phyloP scores from a whole-genome alignment of 2,329 filamentous ascomycete genomes.

The Talaromyces marneffei region DNA sequence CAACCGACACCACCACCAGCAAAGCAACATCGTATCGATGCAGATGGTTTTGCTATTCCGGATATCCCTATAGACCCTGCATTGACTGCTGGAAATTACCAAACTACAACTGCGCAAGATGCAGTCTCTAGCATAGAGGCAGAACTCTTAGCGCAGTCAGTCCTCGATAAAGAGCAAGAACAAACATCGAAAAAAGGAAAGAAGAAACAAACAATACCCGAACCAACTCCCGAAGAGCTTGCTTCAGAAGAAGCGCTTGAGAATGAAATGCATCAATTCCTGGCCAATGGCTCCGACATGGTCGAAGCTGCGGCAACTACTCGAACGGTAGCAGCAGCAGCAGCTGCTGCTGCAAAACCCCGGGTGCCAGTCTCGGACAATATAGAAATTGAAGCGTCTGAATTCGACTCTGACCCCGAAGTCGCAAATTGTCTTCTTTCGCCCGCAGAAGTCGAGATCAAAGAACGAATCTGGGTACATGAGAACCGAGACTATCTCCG shows the following conservation, averaged over 20 bases:
- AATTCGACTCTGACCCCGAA: conserved; percentile 86
- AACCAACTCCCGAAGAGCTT: conserved; percentile 55
- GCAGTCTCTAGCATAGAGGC: neutral
- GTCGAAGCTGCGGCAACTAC: conserved; percentile 23
- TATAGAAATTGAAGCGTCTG: conserved; percentile 63
- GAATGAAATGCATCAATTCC: conserved; percentile 63
- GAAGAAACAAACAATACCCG: conserved; percentile 35
- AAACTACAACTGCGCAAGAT: neutral
- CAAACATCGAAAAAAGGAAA: conserved; percentile 23
- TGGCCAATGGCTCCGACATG: conserved; percentile 41
- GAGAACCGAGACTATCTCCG: conserved; percentile 93
- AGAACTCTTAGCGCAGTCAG: conserved; percentile 1
- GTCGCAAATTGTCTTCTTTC: conserved; percentile 72
- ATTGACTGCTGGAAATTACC: conserved; percentile 19
- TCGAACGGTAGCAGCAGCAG: neutral
- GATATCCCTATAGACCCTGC: conserved; percentile 42
- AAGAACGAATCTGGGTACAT: conserved; percentile 90
- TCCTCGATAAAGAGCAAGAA: conserved; percentile 16
- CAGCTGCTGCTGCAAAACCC: neutral
- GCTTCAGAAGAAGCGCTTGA: conserved; percentile 59
- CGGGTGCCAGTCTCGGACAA: conserved; percentile 48
- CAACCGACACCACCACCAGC: conserved; percentile 19
- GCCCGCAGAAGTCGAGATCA: conserved; percentile 68
- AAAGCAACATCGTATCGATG: conserved; percentile 48
- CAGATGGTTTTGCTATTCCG: conserved; percentile 65